Evolutionary conservation across 805 yeast species (phyloP), one percentile per base, ranked within the genome.

Genomic region (Suhomyces vadensis): DNA sequence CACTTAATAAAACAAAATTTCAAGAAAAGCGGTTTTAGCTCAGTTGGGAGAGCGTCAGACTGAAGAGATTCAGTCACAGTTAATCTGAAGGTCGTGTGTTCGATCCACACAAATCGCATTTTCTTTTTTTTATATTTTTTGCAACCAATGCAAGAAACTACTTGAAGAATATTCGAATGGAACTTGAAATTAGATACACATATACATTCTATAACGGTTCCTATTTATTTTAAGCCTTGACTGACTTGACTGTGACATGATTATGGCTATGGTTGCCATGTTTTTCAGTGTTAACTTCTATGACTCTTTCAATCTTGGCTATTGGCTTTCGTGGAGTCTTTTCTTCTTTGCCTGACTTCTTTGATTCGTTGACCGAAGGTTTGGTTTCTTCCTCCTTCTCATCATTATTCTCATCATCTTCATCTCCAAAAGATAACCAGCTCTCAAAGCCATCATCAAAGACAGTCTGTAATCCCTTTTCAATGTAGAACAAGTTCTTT

Each of bases 51-150:
- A 62, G 67, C 67, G 67, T 59, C 67, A 62, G 67, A 62, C 67
- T 62, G 67, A 61, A 56, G 61, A 49, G 50, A 46, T 59, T 57
- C 58, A 54, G 66, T 62, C 61, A 53, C 58, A 60, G 60, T 54
- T 57, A 58, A 82, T 82, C 87, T 82, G 87, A 78, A 83, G 88
- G 89, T 82, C 87, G 84, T 81, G 87, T 80, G 87, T 83, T 83
- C 88, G 84, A 83, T 81, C 87, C 88, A 80, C 87, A 81, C 79
- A 78, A 76, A 65, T 75, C 81, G 83, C 83, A 78, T 54, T 43
- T 41, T 52, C 57, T 65, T 49, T 46, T 37, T 26, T 19, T 8
- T 31, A 23, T 36, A 8, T 36, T 13, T 37, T 37, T 37, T 25
- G 40, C 40, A 37, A 31, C 40, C 40, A 37, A 35, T 8, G 9